A percentile compares a stretch with the other conserved stretches of the same genome.
Evolutionary conservation across 2,329 filamentous ascomycete genomes (phyloP).

Genomic region (Metarhizium anisopliae): DNA sequence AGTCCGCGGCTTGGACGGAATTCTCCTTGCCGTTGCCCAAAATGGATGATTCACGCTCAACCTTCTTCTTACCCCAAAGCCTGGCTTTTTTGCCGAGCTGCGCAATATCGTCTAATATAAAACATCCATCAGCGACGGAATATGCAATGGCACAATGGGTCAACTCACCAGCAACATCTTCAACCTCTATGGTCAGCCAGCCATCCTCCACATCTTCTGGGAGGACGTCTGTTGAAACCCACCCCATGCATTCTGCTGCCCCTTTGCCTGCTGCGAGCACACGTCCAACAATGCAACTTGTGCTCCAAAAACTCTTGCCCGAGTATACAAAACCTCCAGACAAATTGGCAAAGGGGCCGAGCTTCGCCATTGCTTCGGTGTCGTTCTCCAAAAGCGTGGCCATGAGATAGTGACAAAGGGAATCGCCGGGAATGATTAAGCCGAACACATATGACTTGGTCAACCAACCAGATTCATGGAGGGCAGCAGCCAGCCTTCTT

Average conservation of each 20-base stretch:
- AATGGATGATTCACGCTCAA: constrained; percentile 53
- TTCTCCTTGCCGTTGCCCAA: constrained; percentile 47
- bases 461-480: constrained; percentile 55
- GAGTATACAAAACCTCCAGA: constrained; percentile 56
- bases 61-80: constrained; percentile 49
- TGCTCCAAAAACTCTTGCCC: constrained; percentile 62
- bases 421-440: constrained; percentile 55
- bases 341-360: constrained; percentile 53
- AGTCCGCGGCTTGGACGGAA: constrained; percentile 50
- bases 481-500: constrained; percentile 45
- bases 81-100: constrained; percentile 46
- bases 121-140: background rate
- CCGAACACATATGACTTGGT: constrained; percentile 61
- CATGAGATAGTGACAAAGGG: constrained; percentile 55
- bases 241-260: constrained; percentile 58
- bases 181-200: constrained; percentile 50
- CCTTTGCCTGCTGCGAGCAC: constrained; percentile 55
- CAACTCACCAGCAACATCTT: constrained; percentile 41
- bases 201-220: constrained; percentile 43
- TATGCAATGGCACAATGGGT: constrained; percentile 1
- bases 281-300: constrained; percentile 53
- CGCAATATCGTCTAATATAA: constrained; percentile 34
- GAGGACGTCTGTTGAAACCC: constrained; percentile 53
- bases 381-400: constrained; percentile 58
- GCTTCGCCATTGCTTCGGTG: constrained; percentile 43